phyloP scores from a whole-genome alignment of 208 protist species.

The Vickermania ingenoplastis region DNA sequence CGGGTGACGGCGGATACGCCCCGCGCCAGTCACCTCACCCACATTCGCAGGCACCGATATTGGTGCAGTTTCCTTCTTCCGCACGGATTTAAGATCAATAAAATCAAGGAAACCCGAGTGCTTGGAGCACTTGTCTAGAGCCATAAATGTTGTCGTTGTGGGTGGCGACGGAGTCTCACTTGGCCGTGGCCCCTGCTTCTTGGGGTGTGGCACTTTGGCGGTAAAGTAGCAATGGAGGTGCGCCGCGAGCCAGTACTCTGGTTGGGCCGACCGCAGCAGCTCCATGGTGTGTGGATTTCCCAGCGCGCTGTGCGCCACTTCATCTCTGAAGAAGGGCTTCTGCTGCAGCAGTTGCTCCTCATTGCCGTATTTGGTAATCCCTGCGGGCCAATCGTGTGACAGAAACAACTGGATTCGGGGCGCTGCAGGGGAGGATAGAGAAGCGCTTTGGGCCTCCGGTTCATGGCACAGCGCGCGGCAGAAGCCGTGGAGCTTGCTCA shows the following conservation, averaged over 20 bases:
- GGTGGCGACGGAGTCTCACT: neutral
- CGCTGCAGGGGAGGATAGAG: constrained; percentile 2
- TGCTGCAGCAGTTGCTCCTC: constrained; percentile 61
- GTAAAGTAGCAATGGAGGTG: constrained; percentile 88
- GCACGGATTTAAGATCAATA: constrained; percentile 34
- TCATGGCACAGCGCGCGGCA: constrained; percentile 12
- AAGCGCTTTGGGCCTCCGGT: neutral
- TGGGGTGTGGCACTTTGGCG: constrained; percentile 44
- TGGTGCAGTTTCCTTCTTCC: too few relatives aligned
- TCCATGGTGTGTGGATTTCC: constrained; percentile 78
- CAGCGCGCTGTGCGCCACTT: constrained; percentile 57
- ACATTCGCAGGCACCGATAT: neutral
- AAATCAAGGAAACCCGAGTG: constrained; percentile 71
- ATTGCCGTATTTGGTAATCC: constrained; percentile 81
- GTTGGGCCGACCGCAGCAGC: constrained; percentile 44
- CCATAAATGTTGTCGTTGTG: constrained; percentile 45
- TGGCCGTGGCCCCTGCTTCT: constrained; percentile 5
- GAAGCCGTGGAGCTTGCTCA: constrained; percentile 69
- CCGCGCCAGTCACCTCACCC: constrained; percentile 1
- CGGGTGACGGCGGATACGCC: constrained; percentile 47
- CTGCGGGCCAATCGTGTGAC: constrained; percentile 88
- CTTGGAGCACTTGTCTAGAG: constrained; percentile 85
- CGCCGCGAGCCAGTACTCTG: constrained; percentile 73
- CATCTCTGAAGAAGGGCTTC: constrained; percentile 84
- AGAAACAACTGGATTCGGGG: constrained; percentile 35